Percentiles rank a stretch among this genome's conserved stretches.
Evolutionary conservation across 2,329 filamentous ascomycete species (phyloP).

Genomic region (Fusarium oligoseptatum): DNA sequence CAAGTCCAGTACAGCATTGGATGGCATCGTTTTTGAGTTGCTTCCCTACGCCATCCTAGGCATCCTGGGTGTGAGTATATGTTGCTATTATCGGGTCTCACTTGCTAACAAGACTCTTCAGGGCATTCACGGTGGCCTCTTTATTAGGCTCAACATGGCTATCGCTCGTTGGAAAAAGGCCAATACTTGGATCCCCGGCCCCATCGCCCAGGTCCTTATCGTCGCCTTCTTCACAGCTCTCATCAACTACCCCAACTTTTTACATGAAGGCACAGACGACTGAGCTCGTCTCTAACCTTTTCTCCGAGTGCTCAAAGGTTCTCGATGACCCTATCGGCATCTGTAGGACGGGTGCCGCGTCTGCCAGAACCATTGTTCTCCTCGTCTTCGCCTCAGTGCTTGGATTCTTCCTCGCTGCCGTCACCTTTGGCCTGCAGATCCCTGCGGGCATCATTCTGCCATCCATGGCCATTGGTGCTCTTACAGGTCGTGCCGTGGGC

Average conservation of each 20-base stretch:
- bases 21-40: conserved; percentile 97
- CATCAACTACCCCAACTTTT: conserved; percentile 94
- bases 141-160: conserved; percentile 94
- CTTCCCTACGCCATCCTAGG: conserved; percentile 89
- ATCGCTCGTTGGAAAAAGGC: conserved; percentile 85
- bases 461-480: conserved; percentile 94
- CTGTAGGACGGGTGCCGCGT: conserved; percentile 87
- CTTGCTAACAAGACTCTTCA: conserved; percentile 44
- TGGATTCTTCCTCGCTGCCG: conserved; percentile 85
- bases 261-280: conserved; percentile 96
- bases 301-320: conserved; percentile 87
- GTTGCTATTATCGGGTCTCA: not conserved
- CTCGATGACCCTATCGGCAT: conserved; percentile 90
- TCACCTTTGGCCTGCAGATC: conserved; percentile 95
- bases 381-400: conserved; percentile 85
- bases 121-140: conserved; percentile 94
- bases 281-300: conserved; percentile 91
- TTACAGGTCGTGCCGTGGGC: conserved; percentile 89
- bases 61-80: conserved; percentile 74
- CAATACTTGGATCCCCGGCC: conserved; percentile 73
- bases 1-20: conserved; percentile 92
- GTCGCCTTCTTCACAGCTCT: conserved; percentile 86
- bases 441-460: conserved; percentile 96
- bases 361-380: conserved; percentile 84
- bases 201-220: conserved; percentile 83